Evolutionary conservation across 768 basidiomycete species (phyloP), one percentile per base, ranked within the genome.

Genomic region (Calvatia gigantea): DNA sequence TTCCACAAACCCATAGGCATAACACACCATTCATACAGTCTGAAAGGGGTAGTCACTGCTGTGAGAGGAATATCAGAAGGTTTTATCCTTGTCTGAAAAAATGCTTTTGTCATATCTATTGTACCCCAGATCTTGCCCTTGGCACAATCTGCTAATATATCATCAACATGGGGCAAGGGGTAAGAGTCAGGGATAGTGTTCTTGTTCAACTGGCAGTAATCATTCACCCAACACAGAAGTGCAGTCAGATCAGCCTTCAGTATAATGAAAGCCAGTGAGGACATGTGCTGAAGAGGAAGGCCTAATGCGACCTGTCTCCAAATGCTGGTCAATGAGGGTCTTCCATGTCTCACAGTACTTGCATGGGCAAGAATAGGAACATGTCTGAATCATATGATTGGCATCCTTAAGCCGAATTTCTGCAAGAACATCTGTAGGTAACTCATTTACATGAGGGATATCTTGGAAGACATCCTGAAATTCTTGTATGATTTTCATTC

Each of bases 1-100:
- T 71, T 53, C 55, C 43, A 6, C 7, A 58, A 56, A 4, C 64
- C 64, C 67, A 51, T 64, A 6, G 61, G 76, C 75, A 79, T 78
- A 1, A 77, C 76, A 1, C 61, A 32, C 70, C 71, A 80, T 44
- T 81, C 74, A 53, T 69, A 79, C 0, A 65, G 54, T 0, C 78
- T 73, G 21, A 70, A 70, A 0, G 70, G 75, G 0, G 74, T 79
- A 0, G 58, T 58, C 0, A 78, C 72, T 0, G 74, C 75, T 0
- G 74, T 77, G 21, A 61, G 61, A 8, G 63, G 60, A 2, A 65
- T 53, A 21, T 67, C 59, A 17, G 65, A 56, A 0, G 65, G 61
- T 17, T 66, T 58, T 51, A 69, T 58, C 0, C 53, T 29, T 0
- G 61, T 69, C n/a, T 67, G 65, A 19, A 67, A 69, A 27, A 65